phyloP scores from a whole-genome alignment of 73 alveolate species.

The Paramecium pentaurelia region DNA sequence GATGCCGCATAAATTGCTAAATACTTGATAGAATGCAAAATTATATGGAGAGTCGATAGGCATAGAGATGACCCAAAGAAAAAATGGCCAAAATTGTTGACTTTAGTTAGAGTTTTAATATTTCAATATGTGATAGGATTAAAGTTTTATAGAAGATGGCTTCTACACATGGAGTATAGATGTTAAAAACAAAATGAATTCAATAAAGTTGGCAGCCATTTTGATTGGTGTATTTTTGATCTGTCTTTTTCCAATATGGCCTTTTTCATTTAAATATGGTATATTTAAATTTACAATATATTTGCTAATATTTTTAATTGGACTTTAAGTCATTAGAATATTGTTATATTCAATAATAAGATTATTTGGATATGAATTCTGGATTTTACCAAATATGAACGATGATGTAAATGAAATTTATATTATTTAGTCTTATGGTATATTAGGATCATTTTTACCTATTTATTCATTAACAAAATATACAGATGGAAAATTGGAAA shows the following conservation, averaged over 20 bases:
- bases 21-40: neutral
- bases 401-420: neutral
- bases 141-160: neutral
- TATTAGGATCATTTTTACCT: slow-evolving; percentile 13
- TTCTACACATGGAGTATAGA: slow-evolving; percentile 24
- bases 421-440: neutral
- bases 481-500: neutral
- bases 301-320: neutral
- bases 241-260: slow-evolving; percentile 31
- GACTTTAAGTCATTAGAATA: neutral
- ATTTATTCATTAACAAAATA: neutral
- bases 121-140: neutral
- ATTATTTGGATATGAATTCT: slow-evolving; percentile 22
- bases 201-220: neutral
- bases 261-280: neutral
- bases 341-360: neutral
- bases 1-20: neutral
- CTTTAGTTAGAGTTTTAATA: neutral
- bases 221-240: neutral
- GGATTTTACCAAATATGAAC: slow-evolving; percentile 28
- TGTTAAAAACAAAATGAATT: neutral
- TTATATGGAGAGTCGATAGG: neutral
- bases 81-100: neutral
- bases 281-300: neutral
- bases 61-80: neutral